These are phyloP conservation scores for Halophytophthora batemanensis DNA, from an alignment of 352 stramenopile genomes.

Conservation along the genomic window DNA sequence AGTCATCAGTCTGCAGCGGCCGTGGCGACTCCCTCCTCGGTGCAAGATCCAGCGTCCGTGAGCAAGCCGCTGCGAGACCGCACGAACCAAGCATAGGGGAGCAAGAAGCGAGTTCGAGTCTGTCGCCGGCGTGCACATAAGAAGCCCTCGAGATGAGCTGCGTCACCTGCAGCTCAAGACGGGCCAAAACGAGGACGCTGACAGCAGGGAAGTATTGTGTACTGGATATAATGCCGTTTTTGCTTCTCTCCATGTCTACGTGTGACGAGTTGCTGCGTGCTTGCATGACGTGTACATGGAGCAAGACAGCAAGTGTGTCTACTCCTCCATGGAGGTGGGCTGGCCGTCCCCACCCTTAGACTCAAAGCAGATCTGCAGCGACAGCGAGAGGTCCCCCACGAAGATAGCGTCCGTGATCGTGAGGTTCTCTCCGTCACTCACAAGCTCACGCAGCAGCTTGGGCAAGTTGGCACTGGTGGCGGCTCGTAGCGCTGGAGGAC, in stretches of 20 bases:
- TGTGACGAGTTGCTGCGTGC: too few relatives aligned
- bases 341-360: slow-evolving; percentile 20
- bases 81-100: slow-evolving; percentile 35
- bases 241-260: too few relatives aligned
- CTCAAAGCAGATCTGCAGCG: slow-evolving; percentile 60
- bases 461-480: slow-evolving; percentile 91
- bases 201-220: too few relatives aligned
- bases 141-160: not conserved
- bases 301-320: not conserved
- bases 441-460: slow-evolving; percentile 87
- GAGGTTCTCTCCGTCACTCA: slow-evolving; percentile 87
- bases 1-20: slow-evolving; percentile 20
- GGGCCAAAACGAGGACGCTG: too few relatives aligned
- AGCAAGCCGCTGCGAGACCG: slow-evolving; percentile 37
- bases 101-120: not conserved
- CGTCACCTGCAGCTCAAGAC: not conserved
- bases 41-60: slow-evolving; percentile 11
- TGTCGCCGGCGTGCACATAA: not conserved
- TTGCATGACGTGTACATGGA: too few relatives aligned
- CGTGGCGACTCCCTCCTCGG: slow-evolving; percentile 16
- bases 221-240: too few relatives aligned
- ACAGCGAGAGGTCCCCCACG: slow-evolving; percentile 71
- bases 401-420: slow-evolving; percentile 95
- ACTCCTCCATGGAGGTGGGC: slow-evolving; percentile 20
- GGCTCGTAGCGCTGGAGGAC: slow-evolving; percentile 73